Conservation (phyloP, 1,284 basidiomycete genomes). For the Ustilago sp. region DNA sequence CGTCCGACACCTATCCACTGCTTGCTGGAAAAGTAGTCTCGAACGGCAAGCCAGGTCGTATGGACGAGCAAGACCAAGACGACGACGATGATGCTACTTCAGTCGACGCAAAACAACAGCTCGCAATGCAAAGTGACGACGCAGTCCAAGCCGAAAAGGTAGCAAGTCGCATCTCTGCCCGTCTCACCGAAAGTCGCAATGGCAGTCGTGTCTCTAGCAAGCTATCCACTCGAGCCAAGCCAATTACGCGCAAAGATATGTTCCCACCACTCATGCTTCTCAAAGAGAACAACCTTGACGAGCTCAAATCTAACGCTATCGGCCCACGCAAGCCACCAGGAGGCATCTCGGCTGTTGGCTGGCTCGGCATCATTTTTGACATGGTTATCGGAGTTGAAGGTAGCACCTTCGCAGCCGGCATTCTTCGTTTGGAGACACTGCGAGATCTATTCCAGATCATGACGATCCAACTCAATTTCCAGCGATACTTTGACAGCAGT, state of each 20-base stretch:
- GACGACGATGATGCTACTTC: conserved; percentile 6
- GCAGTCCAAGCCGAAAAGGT: conserved; percentile 34
- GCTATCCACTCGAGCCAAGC: conserved; percentile 46
- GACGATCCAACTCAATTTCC: conserved; percentile 54
- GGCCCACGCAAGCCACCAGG: conserved; percentile 61
- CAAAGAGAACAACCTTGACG: conserved; percentile 52
- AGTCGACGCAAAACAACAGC: conserved; percentile 13
- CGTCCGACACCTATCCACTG: conserved; percentile 17
- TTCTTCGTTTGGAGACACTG: conserved; percentile 59
- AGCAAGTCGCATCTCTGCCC: conserved; percentile 45
- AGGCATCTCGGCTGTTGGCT: conserved; percentile 44
- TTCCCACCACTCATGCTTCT: conserved; percentile 65
- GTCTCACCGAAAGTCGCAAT: conserved; percentile 15
- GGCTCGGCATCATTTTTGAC: conserved; percentile 61
- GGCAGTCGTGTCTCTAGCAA: conserved; percentile 32
- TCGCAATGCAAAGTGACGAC: conserved; percentile 15
- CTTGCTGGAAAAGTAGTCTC: neutral
- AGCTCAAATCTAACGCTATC: conserved; percentile 66
- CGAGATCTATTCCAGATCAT: conserved; percentile 62
- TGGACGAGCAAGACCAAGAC: neutral
- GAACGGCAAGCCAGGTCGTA: neutral
- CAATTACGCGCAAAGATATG: conserved; percentile 49
- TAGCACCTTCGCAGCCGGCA: conserved; percentile 55
- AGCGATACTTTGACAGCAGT: conserved; percentile 33
- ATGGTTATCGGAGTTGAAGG: conserved; percentile 64